Conservation (phyloP, 148 eudicot species). For the Suaeda aralocaspica region DNA sequence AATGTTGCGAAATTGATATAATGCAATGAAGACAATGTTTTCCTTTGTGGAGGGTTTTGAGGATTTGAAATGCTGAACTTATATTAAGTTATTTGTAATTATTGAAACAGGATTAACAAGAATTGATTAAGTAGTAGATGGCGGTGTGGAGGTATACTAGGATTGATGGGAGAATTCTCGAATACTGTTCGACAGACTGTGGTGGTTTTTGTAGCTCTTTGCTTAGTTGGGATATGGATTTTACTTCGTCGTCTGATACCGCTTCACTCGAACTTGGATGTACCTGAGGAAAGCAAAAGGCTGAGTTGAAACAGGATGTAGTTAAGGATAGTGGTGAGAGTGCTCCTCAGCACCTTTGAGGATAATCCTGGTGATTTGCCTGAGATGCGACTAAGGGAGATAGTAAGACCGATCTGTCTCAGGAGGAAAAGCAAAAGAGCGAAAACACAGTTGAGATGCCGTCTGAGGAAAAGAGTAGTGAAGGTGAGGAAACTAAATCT, state of each 20-base stretch:
- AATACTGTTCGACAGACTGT: constrained; percentile 57
- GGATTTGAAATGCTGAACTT: no score
- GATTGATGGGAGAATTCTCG: constrained; percentile 56
- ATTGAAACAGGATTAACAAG: constrained; percentile 32
- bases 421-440: constrained; percentile 32
- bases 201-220: constrained; percentile 64
- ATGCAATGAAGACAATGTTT: background rate
- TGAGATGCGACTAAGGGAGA: constrained; percentile 76
- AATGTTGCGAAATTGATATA: background rate
- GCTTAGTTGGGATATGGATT: constrained; percentile 81
- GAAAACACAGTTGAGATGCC: constrained; percentile 29
- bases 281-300: constrained; percentile 41
- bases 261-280: constrained; percentile 50
- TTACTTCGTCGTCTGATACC: constrained; percentile 47
- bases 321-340: constrained; percentile 33
- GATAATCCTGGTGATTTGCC: constrained; percentile 72
- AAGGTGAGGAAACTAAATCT: constrained; percentile 26
- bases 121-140: constrained; percentile 35
- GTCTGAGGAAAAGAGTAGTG: constrained; percentile 29
- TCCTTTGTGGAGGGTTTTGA: background rate
- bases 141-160: constrained; percentile 64
- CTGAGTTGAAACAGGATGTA: constrained; percentile 41
- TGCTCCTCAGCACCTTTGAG: constrained; percentile 48
- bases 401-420: constrained; percentile 22
- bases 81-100: constrained; percentile 2